Evolutionary conservation across 2,329 filamentous ascomycete species (phyloP), one percentile per base, ranked within the genome.

Genomic region (Cytospora piceae): DNA sequence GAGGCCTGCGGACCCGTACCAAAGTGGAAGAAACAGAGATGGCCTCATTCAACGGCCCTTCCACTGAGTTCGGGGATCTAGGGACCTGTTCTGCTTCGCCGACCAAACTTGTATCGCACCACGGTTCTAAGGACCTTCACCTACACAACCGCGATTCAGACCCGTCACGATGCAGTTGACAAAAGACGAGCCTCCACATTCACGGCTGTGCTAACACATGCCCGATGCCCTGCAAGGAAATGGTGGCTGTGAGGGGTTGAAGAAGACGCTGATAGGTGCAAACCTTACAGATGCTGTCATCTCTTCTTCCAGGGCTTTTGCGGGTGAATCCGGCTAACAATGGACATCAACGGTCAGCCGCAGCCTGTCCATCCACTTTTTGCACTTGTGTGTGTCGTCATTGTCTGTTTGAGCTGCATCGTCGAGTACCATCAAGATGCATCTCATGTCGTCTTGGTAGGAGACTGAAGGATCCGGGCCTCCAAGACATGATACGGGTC

Each of bases 401-500:
- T 57, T 24, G 42, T 27, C 3, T 15, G 1, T 29, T 32, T 29
- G 42, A 42, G 60, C 60, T 49, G 60, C 56, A 42, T 56, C 37
- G 60, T 6, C 60, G 29, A 27, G 39, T 42, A 29, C 27, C 37
- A 57, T 31, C 17, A 39, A 12, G 17, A 24, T 55, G 52, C 51
- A 49, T 31, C 24, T 29, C 51, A 49, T 31, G n/a, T n/a, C 37
- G 32, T 46, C 52, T 31, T 55, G 52, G 51, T 11, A 54, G 46
- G n/a, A 61, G n/a, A 4, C 15, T n/a, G 58, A 51, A 58, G 58
- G 51, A 61, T 52, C 46, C 27, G 46, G 53, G 53, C 20, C 58
- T 62, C 46, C 31, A n/a, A 29, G 61, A 32, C 42, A 58, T 57
- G 58, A 62, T 37, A 62, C 63, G 54, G 58, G 42, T 53, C 53